phyloP scores from a whole-genome alignment of 2,329 filamentous ascomycete species.

The Pleomassaria siparia region DNA sequence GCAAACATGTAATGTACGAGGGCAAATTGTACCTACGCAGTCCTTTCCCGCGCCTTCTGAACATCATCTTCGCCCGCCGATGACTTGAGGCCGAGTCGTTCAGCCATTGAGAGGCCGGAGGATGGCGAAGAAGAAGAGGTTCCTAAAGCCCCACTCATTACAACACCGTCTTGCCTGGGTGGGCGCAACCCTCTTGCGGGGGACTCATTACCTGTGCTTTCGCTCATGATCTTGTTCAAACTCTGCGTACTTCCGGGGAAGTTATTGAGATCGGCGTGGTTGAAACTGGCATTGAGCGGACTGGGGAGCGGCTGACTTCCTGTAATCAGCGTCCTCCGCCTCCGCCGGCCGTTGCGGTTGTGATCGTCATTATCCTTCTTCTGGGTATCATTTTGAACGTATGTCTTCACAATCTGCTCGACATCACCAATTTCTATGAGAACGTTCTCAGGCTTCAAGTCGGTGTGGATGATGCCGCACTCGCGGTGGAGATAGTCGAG shows the following conservation, averaged over 20 bases:
- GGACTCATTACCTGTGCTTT: slow-evolving; percentile 61
- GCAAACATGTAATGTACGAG: slow-evolving; percentile 14
- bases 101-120: slow-evolving; percentile 58
- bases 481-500: slow-evolving; percentile 96
- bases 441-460: slow-evolving; percentile 96
- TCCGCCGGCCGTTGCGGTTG: slow-evolving; percentile 85
- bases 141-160: slow-evolving; percentile 60
- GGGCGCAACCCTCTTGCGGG: slow-evolving; percentile 46
- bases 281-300: slow-evolving; percentile 90
- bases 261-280: slow-evolving; percentile 68
- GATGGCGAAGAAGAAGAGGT: slow-evolving; percentile 44
- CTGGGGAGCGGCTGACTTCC: slow-evolving; percentile 95
- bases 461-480: slow-evolving; percentile 98
- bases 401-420: slow-evolving; percentile 95
- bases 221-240: slow-evolving; percentile 80
- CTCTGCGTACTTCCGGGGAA: slow-evolving; percentile 66
- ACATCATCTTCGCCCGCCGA: slow-evolving; percentile 53
- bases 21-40: slow-evolving; percentile 67
- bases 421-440: slow-evolving; percentile 98
- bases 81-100: slow-evolving; percentile 57
- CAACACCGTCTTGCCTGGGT: slow-evolving; percentile 46
- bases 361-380: slow-evolving; percentile 78
- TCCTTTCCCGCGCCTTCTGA: slow-evolving; percentile 87
- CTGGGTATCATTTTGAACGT: slow-evolving; percentile 76
- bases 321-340: slow-evolving; percentile 91